These are phyloP conservation scores for Colletotrichum sp. DNA, from an alignment of 2,329 filamentous ascomycete species.

Conservation along the genomic window DNA sequence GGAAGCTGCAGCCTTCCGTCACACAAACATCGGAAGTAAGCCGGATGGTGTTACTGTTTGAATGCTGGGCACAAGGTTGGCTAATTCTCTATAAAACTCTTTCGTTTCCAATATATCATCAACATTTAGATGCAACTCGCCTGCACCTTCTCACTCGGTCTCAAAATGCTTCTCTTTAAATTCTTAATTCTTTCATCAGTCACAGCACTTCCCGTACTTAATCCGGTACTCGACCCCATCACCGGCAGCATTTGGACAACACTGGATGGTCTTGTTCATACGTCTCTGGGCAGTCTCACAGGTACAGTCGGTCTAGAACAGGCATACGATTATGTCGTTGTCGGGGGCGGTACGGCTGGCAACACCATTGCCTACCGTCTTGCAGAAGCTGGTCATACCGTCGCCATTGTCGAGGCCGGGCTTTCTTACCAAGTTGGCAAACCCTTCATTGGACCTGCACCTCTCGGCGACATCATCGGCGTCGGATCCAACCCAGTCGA, in stretches of 20 bases:
- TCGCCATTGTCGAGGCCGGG: conserved; percentile 44
- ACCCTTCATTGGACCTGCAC: neutral
- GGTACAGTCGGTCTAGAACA: neutral
- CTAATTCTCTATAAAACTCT: neutral
- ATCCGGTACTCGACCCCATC: neutral
- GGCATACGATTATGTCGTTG: conserved; percentile 21
- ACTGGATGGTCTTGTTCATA: neutral
- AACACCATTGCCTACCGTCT: conserved; percentile 36
- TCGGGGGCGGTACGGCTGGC: conserved; percentile 44
- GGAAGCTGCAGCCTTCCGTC: neutral
- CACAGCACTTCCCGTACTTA: neutral
- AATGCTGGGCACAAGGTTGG: neutral
- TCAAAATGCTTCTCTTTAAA: neutral
- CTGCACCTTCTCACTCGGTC: neutral
- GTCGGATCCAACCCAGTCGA: conserved; percentile 25
- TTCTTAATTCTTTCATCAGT: neutral
- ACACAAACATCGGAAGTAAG: neutral
- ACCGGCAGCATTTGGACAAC: neutral
- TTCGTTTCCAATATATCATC: neutral
- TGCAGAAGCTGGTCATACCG: conserved; percentile 28
- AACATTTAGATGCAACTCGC: neutral
- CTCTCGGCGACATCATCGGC: conserved; percentile 24
- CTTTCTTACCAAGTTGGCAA: conserved; percentile 34
- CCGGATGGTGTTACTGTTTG: neutral
- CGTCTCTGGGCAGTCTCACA: neutral